Conservation (phyloP, 768 basidiomycete genomes). For the Tylopilus felleus region DNA sequence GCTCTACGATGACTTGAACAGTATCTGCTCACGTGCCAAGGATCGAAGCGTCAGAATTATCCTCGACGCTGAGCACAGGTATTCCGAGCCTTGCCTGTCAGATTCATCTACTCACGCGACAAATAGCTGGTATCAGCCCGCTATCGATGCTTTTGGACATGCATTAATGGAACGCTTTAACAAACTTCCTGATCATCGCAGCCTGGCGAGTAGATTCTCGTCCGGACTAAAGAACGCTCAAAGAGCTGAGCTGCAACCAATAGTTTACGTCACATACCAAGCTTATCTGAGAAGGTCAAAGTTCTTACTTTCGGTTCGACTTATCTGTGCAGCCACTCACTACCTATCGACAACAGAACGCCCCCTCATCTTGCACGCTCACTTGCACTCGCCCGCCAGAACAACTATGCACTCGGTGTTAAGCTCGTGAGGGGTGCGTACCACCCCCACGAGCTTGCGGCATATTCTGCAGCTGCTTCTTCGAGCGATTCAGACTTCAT, state of each 20-base stretch:
- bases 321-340: too few species aligned
- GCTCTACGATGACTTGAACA: constrained; percentile 57
- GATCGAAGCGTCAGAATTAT: constrained; percentile 64
- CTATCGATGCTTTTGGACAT: constrained; percentile 76
- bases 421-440: constrained; percentile 95
- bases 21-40: constrained; percentile 63
- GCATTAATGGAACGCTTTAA: constrained; percentile 80
- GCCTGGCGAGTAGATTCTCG: not conserved
- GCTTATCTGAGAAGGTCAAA: constrained; percentile 79
- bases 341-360: constrained; percentile 42
- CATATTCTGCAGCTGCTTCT: constrained; percentile 29
- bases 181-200: constrained; percentile 27
- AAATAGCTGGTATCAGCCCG: constrained; percentile 64
- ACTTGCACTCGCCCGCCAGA: constrained; percentile 58
- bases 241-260: constrained; percentile 49
- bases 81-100: not conserved
- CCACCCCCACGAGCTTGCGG: constrained; percentile 68
- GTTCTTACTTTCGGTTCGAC: constrained; percentile 3
- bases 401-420: constrained; percentile 76
- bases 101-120: constrained; percentile 4
- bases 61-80: constrained; percentile 86
- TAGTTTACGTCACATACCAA: constrained; percentile 86
- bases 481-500: constrained; percentile 13
- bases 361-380: constrained; percentile 62
- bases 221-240: not conserved